These are phyloP conservation scores for Ascodesmis nigricans DNA, from an alignment of 495 filamentous ascomycete species.

Conservation along the genomic window DNA sequence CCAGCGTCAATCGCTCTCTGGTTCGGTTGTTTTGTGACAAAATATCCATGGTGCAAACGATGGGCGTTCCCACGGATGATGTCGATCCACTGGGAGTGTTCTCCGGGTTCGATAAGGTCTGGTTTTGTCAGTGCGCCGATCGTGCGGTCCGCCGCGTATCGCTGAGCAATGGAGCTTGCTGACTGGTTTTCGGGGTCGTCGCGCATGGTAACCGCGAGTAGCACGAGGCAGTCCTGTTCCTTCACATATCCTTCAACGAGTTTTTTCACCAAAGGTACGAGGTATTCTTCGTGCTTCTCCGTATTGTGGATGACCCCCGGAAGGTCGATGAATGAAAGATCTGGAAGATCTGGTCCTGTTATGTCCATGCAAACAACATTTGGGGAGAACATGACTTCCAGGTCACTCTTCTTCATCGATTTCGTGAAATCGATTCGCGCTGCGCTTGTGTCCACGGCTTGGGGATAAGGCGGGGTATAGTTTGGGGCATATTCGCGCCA, in stretches of 20 bases:
- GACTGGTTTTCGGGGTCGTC: constrained; percentile 23
- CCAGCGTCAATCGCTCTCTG: constrained; percentile 23
- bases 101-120: constrained; percentile 23
- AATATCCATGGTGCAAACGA: constrained; percentile 25
- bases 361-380: constrained; percentile 24
- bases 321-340: constrained; percentile 23
- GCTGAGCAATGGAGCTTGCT: constrained; percentile 16
- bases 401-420: too few species aligned
- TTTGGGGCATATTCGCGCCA: constrained; percentile 14
- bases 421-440: too few species aligned
- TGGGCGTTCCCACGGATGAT: constrained; percentile 24
- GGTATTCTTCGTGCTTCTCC: constrained; percentile 21
- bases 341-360: constrained; percentile 21
- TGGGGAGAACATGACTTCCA: constrained; percentile 23
- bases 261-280: constrained; percentile 16
- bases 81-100: constrained; percentile 18
- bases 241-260: constrained; percentile 20
- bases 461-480: too few species aligned
- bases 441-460: too few species aligned
- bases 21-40: constrained; percentile 28
- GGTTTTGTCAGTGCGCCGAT: constrained; percentile 31
- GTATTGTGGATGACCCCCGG: constrained; percentile 22
- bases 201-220: constrained; percentile 22
- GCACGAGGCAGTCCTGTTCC: constrained; percentile 19
- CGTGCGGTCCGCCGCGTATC: constrained; percentile 20